Conservation (phyloP, 1,284 basidiomycete species). For the Pseudozyma sp. region DNA sequence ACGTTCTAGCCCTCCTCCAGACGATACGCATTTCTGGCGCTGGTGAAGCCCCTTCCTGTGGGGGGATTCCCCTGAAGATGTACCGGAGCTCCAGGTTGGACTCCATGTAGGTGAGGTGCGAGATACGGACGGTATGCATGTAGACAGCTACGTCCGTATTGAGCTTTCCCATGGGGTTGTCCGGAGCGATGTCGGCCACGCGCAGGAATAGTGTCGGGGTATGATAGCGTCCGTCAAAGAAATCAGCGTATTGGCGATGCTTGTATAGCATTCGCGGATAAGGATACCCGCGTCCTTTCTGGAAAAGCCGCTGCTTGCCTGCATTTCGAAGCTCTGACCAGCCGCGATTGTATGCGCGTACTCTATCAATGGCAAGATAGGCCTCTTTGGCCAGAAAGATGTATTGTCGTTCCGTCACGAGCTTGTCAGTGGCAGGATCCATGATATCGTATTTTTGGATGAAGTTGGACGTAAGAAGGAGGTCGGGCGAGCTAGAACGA, state of each 20-base stretch:
- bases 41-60: no score
- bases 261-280: no score
- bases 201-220: conserved; percentile 6
- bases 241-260: conserved; percentile 5
- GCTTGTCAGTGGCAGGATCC: neutral
- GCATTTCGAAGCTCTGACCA: neutral
- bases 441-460: neutral
- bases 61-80: conserved; percentile 5
- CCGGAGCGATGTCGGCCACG: neutral
- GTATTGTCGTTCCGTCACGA: neutral
- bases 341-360: neutral
- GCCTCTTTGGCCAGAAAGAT: no score
- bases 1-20: no score
- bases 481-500: no score
- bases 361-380: no score
- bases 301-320: neutral
- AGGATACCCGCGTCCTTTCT: no score
- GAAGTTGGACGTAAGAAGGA: neutral
- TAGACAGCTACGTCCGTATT: conserved; percentile 29
- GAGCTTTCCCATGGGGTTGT: neutral
- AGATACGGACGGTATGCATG: conserved; percentile 5
- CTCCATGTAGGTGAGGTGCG: neutral
- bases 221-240: conserved; percentile 1
- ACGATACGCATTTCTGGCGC: no score
- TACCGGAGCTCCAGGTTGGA: conserved; percentile 3